Percentiles rank a stretch among this genome's conserved stretches.
These are phyloP conservation scores for Pseudogymnoascus pannorum DNA, from an alignment of 2,329 filamentous ascomycete genomes.

Conservation along the genomic window DNA sequence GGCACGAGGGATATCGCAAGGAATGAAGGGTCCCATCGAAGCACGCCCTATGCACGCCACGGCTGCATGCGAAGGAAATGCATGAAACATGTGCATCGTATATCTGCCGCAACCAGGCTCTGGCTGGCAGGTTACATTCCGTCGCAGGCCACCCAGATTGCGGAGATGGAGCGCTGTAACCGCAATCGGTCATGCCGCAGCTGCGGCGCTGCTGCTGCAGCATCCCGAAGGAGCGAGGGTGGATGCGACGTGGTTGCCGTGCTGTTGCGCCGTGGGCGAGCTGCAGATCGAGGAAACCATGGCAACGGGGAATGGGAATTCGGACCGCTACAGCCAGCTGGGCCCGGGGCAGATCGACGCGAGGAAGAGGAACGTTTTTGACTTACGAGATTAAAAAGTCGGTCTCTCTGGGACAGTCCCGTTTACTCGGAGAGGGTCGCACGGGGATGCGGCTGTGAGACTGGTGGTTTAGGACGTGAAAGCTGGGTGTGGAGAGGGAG, in stretches of 20 bases:
- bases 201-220: not conserved
- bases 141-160: not conserved
- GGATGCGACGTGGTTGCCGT: constrained; percentile 6
- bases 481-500: not conserved
- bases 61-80: constrained; percentile 8
- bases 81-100: constrained; percentile 8
- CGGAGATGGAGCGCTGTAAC: not conserved
- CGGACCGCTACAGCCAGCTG: not conserved
- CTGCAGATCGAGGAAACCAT: not conserved
- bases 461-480: not conserved
- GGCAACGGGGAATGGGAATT: not conserved
- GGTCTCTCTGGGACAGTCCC: not conserved
- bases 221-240: not conserved
- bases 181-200: not conserved
- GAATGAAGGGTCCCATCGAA: not conserved
- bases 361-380: not conserved
- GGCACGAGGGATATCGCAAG: not conserved
- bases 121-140: not conserved
- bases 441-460: not conserved
- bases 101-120: constrained; percentile 4
- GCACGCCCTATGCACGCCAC: not conserved
- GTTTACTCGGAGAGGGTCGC: constrained; percentile 4
- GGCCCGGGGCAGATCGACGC: not conserved
- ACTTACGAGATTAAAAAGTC: not conserved
- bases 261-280: not conserved